These are phyloP conservation scores for Imleria badia DNA, from an alignment of 768 basidiomycete genomes.

Conservation along the genomic window DNA sequence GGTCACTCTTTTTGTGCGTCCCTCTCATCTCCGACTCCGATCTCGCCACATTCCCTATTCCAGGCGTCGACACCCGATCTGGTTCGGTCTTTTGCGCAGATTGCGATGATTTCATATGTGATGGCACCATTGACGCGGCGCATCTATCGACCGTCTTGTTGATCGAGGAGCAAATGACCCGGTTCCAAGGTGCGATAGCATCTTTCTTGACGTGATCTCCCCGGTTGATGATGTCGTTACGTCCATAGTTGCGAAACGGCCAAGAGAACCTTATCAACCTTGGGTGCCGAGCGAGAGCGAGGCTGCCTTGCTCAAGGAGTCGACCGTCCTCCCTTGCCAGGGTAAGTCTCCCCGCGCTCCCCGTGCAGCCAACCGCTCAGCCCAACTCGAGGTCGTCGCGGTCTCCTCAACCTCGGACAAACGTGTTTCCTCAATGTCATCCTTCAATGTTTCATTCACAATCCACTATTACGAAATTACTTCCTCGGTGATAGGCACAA, in stretches of 20 bases:
- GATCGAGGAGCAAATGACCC: conserved; percentile 60
- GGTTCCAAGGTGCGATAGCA: conserved; percentile 43
- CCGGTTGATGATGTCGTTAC: background rate
- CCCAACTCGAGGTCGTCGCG: conserved; percentile 61
- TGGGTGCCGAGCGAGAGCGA: conserved; percentile 51
- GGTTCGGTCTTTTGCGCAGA: conserved; percentile 73
- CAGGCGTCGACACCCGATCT: conserved; percentile 72
- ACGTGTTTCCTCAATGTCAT: conserved; percentile 95
- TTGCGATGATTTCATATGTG: conserved; percentile 76
- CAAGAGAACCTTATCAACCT: conserved; percentile 46
- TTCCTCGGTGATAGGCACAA: conserved; percentile 93
- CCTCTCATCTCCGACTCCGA: background rate
- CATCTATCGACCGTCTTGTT: conserved; percentile 44
- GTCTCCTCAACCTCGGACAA: conserved; percentile 84
- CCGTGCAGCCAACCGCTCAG: background rate
- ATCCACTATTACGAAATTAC: conserved; percentile 84
- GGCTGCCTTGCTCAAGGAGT: conserved; percentile 45
- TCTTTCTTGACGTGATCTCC: background rate
- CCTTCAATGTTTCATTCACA: conserved; percentile 85
- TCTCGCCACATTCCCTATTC: background rate
- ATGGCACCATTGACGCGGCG: conserved; percentile 48
- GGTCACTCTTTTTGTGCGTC: conserved; percentile 68
- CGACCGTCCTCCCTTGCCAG: conserved; percentile 66
- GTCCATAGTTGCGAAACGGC: conserved; percentile 37
- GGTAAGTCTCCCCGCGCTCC: conserved; percentile 37